Evolutionary conservation across 768 basidiomycete genomes (phyloP).

Genomic region (Tylopilus balloui): DNA sequence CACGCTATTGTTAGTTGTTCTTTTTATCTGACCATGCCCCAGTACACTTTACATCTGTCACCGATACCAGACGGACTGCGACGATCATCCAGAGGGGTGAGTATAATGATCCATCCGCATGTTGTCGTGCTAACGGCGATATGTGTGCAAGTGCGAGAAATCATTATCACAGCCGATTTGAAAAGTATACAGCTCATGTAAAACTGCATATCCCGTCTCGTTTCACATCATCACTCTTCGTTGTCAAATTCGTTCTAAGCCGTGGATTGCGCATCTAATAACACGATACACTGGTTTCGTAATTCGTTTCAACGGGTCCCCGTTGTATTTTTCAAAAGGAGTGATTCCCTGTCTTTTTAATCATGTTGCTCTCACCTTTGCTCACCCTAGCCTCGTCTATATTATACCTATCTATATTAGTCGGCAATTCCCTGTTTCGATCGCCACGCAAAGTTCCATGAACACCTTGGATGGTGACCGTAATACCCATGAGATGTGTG

Average conservation of each 20-base stretch:
- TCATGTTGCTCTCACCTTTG: neutral
- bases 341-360: conserved; percentile 11
- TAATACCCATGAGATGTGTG: neutral
- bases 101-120: conserved; percentile 18
- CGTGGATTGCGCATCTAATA: conserved; percentile 16
- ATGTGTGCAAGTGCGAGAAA: conserved; percentile 54
- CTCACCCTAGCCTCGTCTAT: conserved; percentile 5
- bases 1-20: neutral
- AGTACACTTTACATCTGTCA: conserved; percentile 81
- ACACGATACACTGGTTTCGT: conserved; percentile 8
- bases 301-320: conserved; percentile 12
- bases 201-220: conserved; percentile 5
- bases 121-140: conserved; percentile 1
- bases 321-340: conserved; percentile 7
- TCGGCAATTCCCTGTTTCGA: conserved; percentile 8
- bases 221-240: conserved; percentile 1
- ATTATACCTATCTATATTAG: conserved; percentile 28
- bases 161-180: conserved; percentile 64
- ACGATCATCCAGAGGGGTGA: conserved; percentile 71
- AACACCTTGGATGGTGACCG: neutral
- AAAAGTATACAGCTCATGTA: conserved; percentile 45
- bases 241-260: conserved; percentile 8
- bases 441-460: conserved; percentile 2
- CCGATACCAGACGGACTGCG: conserved; percentile 69
- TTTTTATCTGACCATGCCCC: conserved; percentile 10